Conservation (phyloP, 2,329 filamentous ascomycete genomes). For the Colletotrichum noveboracense region DNA sequence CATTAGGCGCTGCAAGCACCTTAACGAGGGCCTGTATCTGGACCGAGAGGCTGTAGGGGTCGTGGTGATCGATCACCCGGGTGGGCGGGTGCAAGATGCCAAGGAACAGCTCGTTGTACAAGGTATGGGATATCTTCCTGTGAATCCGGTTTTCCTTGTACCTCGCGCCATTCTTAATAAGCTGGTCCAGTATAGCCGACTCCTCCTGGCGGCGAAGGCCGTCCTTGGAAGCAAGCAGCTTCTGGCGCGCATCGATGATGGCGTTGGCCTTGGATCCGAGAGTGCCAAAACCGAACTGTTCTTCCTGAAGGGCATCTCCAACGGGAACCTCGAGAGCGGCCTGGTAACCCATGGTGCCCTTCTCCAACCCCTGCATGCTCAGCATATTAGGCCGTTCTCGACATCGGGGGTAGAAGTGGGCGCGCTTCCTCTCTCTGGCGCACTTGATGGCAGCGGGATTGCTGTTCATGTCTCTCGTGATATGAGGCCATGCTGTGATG, state of each 20-base stretch:
- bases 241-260: constrained; percentile 63
- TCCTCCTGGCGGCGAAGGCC: constrained; percentile 63
- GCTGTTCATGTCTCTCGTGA: constrained; percentile 56
- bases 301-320: constrained; percentile 68
- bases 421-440: constrained; percentile 49
- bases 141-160: constrained; percentile 59
- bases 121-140: constrained; percentile 48
- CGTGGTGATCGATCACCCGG: constrained; percentile 59
- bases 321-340: constrained; percentile 70
- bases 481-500: constrained; percentile 67
- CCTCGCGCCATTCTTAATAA: constrained; percentile 60
- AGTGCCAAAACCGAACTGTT: constrained; percentile 64
- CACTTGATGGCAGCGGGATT: constrained; percentile 48
- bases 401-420: constrained; percentile 64
- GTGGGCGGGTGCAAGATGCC: constrained; percentile 63
- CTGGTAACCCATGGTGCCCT: constrained; percentile 72
- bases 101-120: constrained; percentile 68
- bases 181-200: constrained; percentile 61
- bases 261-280: constrained; percentile 58
- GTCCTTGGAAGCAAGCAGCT: constrained; percentile 57
- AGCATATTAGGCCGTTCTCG: constrained; percentile 74
- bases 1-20: constrained; percentile 66
- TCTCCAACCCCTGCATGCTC: constrained; percentile 73
- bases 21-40: constrained; percentile 74
- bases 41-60: constrained; percentile 68